Evolutionary conservation across 2,329 filamentous ascomycete species (phyloP).

Genomic region (Fusarium palustre): DNA sequence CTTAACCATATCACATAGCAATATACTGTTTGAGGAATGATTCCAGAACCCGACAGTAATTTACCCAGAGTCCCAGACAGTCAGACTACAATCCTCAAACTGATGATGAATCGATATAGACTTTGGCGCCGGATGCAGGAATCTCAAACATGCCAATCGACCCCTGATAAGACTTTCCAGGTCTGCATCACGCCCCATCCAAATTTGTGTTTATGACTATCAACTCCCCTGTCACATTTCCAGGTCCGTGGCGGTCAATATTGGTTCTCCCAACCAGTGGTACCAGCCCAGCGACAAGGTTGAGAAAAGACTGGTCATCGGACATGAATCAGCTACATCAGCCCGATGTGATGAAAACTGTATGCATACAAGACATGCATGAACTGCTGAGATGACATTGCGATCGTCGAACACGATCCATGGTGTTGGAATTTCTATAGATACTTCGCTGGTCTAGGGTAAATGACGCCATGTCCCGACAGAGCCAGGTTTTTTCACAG

Average conservation of each 20-base stretch:
- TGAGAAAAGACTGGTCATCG: neutral
- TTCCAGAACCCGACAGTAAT: neutral
- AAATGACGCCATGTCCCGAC: rapidly evolving
- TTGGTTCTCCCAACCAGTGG: too few relatives aligned
- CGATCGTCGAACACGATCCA: neutral
- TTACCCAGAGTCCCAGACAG: too few relatives aligned
- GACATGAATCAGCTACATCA: neutral
- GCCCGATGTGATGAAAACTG: neutral
- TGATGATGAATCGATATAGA: neutral
- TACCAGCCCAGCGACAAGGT: too few relatives aligned
- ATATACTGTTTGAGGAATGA: neutral
- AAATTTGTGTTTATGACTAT: neutral
- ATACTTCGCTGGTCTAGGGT: too few relatives aligned
- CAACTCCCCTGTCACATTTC: neutral
- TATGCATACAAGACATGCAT: conserved; percentile 4
- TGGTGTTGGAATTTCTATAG: rapidly evolving
- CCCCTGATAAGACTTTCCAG: neutral
- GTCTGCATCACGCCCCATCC: neutral
- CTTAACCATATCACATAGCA: neutral
- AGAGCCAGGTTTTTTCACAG: too few relatives aligned
- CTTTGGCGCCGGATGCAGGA: neutral
- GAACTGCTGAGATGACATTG: neutral
- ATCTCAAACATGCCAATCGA: neutral
- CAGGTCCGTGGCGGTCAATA: neutral
- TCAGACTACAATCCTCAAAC: neutral